Conservation (phyloP, 352 stramenopile species). For the Phytopythium cucurbitacearum region DNA sequence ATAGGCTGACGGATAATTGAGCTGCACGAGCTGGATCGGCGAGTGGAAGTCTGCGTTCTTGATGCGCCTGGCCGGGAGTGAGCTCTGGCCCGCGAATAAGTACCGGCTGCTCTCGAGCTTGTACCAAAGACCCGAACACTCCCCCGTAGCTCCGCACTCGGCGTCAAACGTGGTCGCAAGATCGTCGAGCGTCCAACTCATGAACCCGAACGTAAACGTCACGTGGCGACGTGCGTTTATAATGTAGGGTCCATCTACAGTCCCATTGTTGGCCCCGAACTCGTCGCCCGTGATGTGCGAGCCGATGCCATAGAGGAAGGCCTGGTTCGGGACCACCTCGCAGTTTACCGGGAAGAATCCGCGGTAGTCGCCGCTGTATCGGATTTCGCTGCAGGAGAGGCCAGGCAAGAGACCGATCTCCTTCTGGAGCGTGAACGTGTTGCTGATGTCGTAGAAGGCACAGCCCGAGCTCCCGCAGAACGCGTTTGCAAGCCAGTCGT, state of each 20-base stretch:
- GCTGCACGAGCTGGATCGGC: constrained; percentile 36
- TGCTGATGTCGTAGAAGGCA: constrained; percentile 28
- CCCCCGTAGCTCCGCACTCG: constrained; percentile 16
- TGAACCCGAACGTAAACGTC: constrained; percentile 35
- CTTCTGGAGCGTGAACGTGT: constrained; percentile 26
- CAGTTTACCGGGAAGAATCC: constrained; percentile 33
- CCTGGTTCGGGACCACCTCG: constrained; percentile 14
- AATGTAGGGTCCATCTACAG: constrained; percentile 17
- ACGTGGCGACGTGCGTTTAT: constrained; percentile 27
- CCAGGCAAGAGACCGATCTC: constrained; percentile 30
- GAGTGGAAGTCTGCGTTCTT: constrained; percentile 25
- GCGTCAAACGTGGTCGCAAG: constrained; percentile 26
- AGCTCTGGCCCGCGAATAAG: constrained; percentile 30
- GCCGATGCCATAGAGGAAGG: constrained; percentile 34
- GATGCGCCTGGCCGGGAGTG: constrained; percentile 18
- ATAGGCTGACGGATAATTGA: constrained; percentile 22
- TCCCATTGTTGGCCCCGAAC: constrained; percentile 12
- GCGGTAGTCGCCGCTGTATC: constrained; percentile 36
- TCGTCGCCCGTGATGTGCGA: constrained; percentile 41
- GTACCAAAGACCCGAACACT: constrained; percentile 36
- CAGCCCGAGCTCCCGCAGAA: constrained; percentile 9
- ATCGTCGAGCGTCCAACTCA: constrained; percentile 28
- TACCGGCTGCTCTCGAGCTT: constrained; percentile 40
- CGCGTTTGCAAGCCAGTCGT: background rate
- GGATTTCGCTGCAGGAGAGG: constrained; percentile 24